Base-by-base conservation (phyloP, 2,329 filamentous ascomycete genomes). In the Alternaria arbusti region DNA sequence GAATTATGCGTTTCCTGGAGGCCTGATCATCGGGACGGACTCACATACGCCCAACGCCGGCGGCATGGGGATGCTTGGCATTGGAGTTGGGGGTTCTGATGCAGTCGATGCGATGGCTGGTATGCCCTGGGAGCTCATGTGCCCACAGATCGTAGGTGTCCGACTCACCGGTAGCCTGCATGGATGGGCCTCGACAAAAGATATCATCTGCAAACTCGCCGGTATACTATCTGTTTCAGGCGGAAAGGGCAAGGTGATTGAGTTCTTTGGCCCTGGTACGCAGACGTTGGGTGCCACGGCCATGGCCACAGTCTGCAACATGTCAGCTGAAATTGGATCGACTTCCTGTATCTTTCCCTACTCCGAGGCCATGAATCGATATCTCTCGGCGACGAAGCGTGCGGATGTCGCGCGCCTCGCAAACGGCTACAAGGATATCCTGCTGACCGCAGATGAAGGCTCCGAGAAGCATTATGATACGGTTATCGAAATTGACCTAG, bases 221-320 rank as follows among this genome's bases (percentile, higher is more conserved):
- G 79, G 79, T 0, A 74, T 80, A 1, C 22, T 80, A 2, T 74
- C 77, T 0, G 78, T 81, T 0, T 74, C 73, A 2, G 77, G 79
- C 0, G 78, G 78, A 5, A 81, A 78, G 44, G 79, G 77, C 2
- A 77, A 74, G 44, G 68, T 80, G 11, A 70, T 81, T 7, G 78
- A 81, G 54, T 81, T 78, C 57, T 80, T 79, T 30, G 78, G 79
- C 1, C 77, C 78, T 0, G 79, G 78, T 3, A 71, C 72, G 1
- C 61, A 74, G 13, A 76, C 69, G 0, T 61, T 81, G 1, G 71
- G 77, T 0, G 77, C 77, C 0, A 81, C 79, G 7, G 79, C 74
- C 2, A 80, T 79, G 78, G 78, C 77, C 0, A 81, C 79, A 3
- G 71, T 80, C 7, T 78, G 75, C 60, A 81, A 81, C 59, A 81